phyloP scores from a whole-genome alignment of 768 basidiomycete species.

The Phlebiopsis gigantea region DNA sequence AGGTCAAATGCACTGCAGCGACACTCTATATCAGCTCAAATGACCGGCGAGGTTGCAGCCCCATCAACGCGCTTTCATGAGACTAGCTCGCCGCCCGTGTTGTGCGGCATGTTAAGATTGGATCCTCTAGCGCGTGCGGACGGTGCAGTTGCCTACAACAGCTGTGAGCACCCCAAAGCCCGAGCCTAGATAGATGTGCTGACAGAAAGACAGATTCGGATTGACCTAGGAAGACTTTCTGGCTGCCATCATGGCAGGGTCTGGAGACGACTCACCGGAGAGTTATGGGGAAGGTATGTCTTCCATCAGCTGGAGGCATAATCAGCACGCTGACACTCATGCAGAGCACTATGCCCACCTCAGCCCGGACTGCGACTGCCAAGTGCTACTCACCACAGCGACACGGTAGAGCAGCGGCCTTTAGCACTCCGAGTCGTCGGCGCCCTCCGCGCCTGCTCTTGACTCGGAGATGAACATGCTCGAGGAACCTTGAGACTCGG shows the following conservation, averaged over 20 bases:
- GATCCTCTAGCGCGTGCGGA: constrained; percentile 29
- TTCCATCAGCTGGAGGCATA: neutral
- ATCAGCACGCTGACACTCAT: neutral
- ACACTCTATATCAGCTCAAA: constrained; percentile 32
- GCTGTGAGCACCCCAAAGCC: constrained; percentile 14
- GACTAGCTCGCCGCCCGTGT: constrained; percentile 35
- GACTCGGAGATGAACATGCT: neutral
- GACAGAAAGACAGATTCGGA: constrained; percentile 17
- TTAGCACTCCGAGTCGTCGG: neutral
- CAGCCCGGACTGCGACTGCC: constrained; percentile 12
- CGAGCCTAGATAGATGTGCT: neutral
- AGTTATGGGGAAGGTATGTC: constrained; percentile 9
- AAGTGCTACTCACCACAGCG: neutral
- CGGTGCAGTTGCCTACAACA: constrained; percentile 21
- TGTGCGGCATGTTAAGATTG: constrained; percentile 31
- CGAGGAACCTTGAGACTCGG: constrained; percentile 10
- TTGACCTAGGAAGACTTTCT: constrained; percentile 28
- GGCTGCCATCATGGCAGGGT: constrained; percentile 21
- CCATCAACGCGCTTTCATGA: constrained; percentile 28
- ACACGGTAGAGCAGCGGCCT: neutral
- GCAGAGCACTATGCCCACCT: constrained; percentile 8
- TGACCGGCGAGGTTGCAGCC: constrained; percentile 32
- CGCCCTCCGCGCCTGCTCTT: neutral
- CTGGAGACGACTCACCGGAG: constrained; percentile 13
- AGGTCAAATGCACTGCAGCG: too few relatives aligned